Evolutionary conservation across 1,139 yeast species (phyloP).

Genomic region (Nakaseomyces uthaithaninus): DNA sequence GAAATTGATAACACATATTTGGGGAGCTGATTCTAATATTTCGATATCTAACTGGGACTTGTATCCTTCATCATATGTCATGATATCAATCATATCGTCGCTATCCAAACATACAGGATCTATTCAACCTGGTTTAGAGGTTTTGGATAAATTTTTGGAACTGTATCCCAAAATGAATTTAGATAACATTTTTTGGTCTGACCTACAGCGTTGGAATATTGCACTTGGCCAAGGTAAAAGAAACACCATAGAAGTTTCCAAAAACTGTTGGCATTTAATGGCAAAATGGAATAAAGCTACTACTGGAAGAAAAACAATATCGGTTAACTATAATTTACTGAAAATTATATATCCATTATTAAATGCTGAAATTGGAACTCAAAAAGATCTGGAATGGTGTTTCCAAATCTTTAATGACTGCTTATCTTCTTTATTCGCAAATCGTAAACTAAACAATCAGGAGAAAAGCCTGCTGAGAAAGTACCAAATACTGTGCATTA

Average conservation of each 20-base stretch:
- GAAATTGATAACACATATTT: constrained; percentile 15
- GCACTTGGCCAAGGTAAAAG: constrained; percentile 11
- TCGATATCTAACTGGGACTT: constrained; percentile 4
- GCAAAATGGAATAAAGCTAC: constrained; percentile 17
- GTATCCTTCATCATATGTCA: constrained; percentile 17
- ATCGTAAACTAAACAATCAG: constrained; percentile 10
- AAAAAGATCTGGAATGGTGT: constrained; percentile 18
- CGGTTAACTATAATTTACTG: constrained; percentile 14
- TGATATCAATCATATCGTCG: constrained; percentile 21
- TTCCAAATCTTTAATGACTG: constrained; percentile 17
- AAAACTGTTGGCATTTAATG: constrained; percentile 18
- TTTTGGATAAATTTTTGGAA: constrained; percentile 18
- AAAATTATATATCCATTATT: not conserved
- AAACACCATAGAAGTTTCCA: constrained; percentile 11
- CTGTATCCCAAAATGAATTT: constrained; percentile 20
- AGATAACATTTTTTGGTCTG: constrained; percentile 23
- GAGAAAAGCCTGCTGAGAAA: constrained; percentile 15
- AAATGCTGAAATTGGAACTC: constrained; percentile 8
- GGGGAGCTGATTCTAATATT: constrained; percentile 15
- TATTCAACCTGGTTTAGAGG: constrained; percentile 15
- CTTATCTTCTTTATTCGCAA: constrained; percentile 15
- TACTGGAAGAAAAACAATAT: constrained; percentile 11
- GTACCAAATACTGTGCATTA: constrained; percentile 20
- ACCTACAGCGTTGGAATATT: constrained; percentile 19
- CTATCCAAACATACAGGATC: constrained; percentile 15